A percentile compares a stretch with the other conserved stretches of the same genome.
Conservation (phyloP, 345 rosid genomes). For the Iberis pinnata region DNA sequence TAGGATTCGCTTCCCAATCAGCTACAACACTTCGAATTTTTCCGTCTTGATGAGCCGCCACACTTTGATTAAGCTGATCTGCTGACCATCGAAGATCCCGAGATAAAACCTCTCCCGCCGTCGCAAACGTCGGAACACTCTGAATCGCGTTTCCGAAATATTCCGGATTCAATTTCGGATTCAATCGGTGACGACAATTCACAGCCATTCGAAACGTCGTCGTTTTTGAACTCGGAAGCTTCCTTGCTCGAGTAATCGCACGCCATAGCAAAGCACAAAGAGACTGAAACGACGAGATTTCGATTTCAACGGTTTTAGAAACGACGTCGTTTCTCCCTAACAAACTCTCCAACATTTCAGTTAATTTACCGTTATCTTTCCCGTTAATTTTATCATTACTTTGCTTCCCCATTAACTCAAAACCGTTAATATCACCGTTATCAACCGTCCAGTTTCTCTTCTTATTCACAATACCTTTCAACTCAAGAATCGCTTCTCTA, state of each 20-base stretch:
- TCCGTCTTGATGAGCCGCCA: slow-evolving; percentile 48
- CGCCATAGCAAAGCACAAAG: slow-evolving; percentile 72
- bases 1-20: slow-evolving; percentile 72
- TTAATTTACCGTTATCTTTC: slow-evolving; percentile 30
- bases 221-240: slow-evolving; percentile 39
- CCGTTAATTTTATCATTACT: slow-evolving; percentile 44
- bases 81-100: slow-evolving; percentile 82
- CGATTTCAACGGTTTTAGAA: slow-evolving; percentile 25
- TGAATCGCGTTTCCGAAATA: slow-evolving; percentile 97
- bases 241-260: slow-evolving; percentile 81
- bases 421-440: slow-evolving; percentile 34
- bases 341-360: slow-evolving; percentile 35
- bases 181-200: slow-evolving; percentile 67
- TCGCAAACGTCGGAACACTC: slow-evolving; percentile 68
- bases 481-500: slow-evolving; percentile 49
- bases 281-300: slow-evolving; percentile 88
- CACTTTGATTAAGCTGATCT: slow-evolving; percentile 53
- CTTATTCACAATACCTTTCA: slow-evolving; percentile 56
- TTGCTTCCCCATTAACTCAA: slow-evolving; percentile 59
- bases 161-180: slow-evolving; percentile 53
- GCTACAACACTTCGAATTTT: slow-evolving; percentile 40
- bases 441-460: slow-evolving; percentile 13
- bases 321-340: slow-evolving; percentile 33
- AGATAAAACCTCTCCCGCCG: slow-evolving; percentile 60
- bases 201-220: slow-evolving; percentile 95